Percentiles rank a stretch among this genome's conserved stretches.
These are phyloP conservation scores for Suillus hirtellus DNA, from an alignment of 768 basidiomycete species.

Conservation along the genomic window DNA sequence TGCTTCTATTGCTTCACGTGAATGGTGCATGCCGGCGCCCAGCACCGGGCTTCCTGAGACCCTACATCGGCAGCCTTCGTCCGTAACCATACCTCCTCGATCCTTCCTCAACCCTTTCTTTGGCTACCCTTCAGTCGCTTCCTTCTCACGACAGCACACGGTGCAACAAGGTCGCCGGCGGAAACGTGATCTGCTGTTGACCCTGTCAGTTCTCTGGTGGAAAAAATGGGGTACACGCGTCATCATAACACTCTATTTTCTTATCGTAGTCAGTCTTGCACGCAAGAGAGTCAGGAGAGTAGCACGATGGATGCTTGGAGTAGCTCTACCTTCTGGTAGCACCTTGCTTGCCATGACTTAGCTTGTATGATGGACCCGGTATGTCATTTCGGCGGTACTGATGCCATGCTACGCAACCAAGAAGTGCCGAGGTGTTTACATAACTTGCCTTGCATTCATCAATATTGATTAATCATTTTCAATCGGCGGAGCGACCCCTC, in stretches of 20 bases:
- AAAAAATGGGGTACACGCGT: slow-evolving; percentile 56
- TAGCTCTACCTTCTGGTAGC: slow-evolving; percentile 1
- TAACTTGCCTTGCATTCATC: not conserved
- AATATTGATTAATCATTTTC: slow-evolving; percentile 4
- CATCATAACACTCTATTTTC: slow-evolving; percentile 34
- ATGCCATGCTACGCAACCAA: not conserved
- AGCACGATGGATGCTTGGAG: slow-evolving; percentile 2
- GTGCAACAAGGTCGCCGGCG: slow-evolving; percentile 65
- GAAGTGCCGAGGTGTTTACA: not conserved
- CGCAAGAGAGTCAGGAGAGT: slow-evolving; percentile 15
- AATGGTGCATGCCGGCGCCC: not conserved
- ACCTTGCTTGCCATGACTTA: not conserved
- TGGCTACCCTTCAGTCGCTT: slow-evolving; percentile 58
- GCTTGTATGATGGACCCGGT: not conserved
- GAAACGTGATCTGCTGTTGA: slow-evolving; percentile 65
- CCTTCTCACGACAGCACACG: slow-evolving; percentile 35
- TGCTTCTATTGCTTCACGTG: not conserved
- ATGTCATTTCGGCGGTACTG: slow-evolving; percentile 3
- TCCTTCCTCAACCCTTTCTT: slow-evolving; percentile 73
- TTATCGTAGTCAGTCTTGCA: slow-evolving; percentile 31
- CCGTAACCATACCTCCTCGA: slow-evolving; percentile 44
- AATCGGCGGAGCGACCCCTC: not conserved
- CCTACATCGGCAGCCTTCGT: slow-evolving; percentile 13
- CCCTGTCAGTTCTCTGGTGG: slow-evolving; percentile 67
- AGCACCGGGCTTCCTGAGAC: not conserved